phyloP scores from a whole-genome alignment of 371 early-diverging fungal species.

The Quaeritorhiza haematococci region DNA sequence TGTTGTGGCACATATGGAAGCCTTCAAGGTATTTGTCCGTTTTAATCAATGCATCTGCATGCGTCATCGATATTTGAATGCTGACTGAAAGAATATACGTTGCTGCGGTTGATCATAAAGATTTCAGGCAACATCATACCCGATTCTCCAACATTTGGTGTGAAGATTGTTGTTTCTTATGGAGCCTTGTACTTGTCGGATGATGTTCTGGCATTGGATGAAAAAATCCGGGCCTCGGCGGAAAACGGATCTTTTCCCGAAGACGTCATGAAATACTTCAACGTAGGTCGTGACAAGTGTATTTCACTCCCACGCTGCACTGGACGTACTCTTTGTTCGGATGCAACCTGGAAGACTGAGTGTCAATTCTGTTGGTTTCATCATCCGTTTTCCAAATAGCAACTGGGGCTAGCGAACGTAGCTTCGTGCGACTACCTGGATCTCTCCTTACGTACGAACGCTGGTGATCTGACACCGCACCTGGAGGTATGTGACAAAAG shows the following conservation, averaged over 20 bases:
- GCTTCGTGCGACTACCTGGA: slow-evolving; percentile 39
- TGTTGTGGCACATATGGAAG: slow-evolving; percentile 45
- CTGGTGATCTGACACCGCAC: slow-evolving; percentile 24
- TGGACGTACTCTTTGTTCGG: too few species aligned
- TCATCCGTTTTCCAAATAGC: too few species aligned
- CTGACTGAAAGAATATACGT: too few species aligned
- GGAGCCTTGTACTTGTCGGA: slow-evolving; percentile 40
- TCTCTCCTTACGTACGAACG: slow-evolving; percentile 34
- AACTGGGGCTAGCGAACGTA: slow-evolving; percentile 36
- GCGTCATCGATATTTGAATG: too few species aligned
- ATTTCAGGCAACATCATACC: slow-evolving; percentile 44
- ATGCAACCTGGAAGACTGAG: too few species aligned
- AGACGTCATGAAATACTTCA: too few species aligned
- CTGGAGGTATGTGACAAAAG: slow-evolving; percentile 18
- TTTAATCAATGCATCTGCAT: slow-evolving; percentile 45
- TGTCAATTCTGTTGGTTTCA: too few species aligned
- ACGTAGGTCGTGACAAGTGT: slow-evolving; percentile 10
- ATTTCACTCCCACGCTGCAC: slow-evolving; percentile 17
- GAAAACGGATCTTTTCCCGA: too few species aligned
- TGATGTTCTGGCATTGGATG: slow-evolving; percentile 29
- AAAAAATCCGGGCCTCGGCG: slow-evolving; percentile 26
- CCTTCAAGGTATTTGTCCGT: slow-evolving; percentile 48
- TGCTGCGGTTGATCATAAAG: too few species aligned
- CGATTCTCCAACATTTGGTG: slow-evolving; percentile 44
- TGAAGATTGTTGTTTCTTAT: slow-evolving; percentile 37